These are phyloP conservation scores for Boletellus sp. DNA, from an alignment of 768 basidiomycete species.

Conservation along the genomic window DNA sequence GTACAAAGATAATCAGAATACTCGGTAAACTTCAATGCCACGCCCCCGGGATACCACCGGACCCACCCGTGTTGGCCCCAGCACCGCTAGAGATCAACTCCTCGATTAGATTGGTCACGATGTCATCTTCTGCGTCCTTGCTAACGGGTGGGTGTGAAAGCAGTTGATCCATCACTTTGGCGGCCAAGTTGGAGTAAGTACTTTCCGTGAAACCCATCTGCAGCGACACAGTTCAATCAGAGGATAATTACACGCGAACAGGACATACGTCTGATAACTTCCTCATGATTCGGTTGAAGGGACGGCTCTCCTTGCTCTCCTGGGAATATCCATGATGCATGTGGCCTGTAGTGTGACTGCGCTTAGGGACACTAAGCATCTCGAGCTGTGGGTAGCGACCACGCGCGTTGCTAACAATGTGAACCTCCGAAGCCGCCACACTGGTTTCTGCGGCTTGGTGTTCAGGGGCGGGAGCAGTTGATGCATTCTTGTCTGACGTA, in stretches of 20 bases:
- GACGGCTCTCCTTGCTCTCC: slow-evolving; percentile 33
- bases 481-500: not conserved
- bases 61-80: slow-evolving; percentile 36
- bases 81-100: slow-evolving; percentile 47
- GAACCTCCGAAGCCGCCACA: slow-evolving; percentile 24
- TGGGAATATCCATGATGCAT: slow-evolving; percentile 19
- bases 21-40: slow-evolving; percentile 35
- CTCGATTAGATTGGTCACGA: slow-evolving; percentile 60
- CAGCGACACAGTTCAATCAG: slow-evolving; percentile 3
- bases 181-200: slow-evolving; percentile 49
- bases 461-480: slow-evolving; percentile 7
- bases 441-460: slow-evolving; percentile 16
- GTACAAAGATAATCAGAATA: slow-evolving; percentile 2
- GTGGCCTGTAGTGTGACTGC: slow-evolving; percentile 32
- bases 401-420: slow-evolving; percentile 60
- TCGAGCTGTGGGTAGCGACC: slow-evolving; percentile 61
- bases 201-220: slow-evolving; percentile 75
- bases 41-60: slow-evolving; percentile 41
- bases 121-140: slow-evolving; percentile 61
- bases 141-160: slow-evolving; percentile 37
- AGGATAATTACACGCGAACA: slow-evolving; percentile 2
- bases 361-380: slow-evolving; percentile 54
- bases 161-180: slow-evolving; percentile 49
- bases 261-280: slow-evolving; percentile 61
- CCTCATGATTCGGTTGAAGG: slow-evolving; percentile 48